Evolutionary conservation across 2,329 filamentous ascomycete species (phyloP).

Genomic region (Claviceps quebecensis): DNA sequence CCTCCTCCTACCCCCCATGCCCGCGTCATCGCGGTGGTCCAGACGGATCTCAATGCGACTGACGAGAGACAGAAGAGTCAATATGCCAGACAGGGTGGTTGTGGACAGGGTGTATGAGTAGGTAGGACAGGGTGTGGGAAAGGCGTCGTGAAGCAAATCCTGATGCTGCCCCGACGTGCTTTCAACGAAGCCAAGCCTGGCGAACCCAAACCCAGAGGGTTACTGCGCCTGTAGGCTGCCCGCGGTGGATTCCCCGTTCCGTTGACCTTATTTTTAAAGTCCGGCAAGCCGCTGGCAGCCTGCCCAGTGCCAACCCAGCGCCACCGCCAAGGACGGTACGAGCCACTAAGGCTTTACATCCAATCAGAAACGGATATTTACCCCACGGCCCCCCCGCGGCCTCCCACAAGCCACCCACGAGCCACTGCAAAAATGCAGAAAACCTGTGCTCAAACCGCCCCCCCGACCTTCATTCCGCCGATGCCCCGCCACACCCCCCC

Average conservation of each 20-base stretch:
- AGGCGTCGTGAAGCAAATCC: no score
- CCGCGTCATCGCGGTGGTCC: neutral
- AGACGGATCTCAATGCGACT: neutral
- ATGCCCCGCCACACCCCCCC: constrained; percentile 1
- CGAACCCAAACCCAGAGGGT: neutral
- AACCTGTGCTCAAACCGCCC: neutral
- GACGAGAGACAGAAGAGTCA: neutral
- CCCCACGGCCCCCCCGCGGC: neutral
- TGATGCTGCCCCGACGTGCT: neutral
- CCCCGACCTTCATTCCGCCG: neutral
- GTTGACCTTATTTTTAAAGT: neutral
- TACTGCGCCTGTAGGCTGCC: neutral
- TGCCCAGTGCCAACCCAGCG: neutral
- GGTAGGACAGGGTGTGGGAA: no score
- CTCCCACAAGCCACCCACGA: constrained; percentile 8
- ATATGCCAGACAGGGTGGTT: neutral
- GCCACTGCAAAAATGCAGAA: constrained; percentile 6
- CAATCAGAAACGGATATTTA: neutral
- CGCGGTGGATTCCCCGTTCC: constrained; percentile 1
- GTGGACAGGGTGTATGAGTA: neutral
- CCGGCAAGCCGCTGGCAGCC: constrained; percentile 2
- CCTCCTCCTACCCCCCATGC: neutral
- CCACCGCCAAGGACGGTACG: neutral
- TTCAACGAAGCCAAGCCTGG: neutral
- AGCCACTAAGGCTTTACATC: neutral